Evolutionary conservation across 306 rosid species (phyloP), one percentile per base, ranked within the genome.

Genomic region (Begonia loranthoides): DNA sequence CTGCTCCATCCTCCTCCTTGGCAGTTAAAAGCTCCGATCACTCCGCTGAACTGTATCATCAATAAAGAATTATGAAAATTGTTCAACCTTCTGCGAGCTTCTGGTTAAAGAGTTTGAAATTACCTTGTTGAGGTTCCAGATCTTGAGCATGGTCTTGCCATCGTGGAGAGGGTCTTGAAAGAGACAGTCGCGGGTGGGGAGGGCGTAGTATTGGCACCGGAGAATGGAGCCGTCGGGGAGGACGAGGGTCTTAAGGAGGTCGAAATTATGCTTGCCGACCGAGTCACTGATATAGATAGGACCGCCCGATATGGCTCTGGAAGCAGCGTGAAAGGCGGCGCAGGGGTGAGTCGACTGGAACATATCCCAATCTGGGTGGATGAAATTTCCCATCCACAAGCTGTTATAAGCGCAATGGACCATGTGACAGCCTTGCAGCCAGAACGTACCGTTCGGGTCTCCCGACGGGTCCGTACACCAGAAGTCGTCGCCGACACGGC

Each of bases 381-480:
- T 86, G 58, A 90, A 86, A 21, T 90, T 90, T 0, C 95, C 95
- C 95, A 90, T 90, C 97, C 99, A 90, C 69, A 90, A 60, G 52
- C 95, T 86, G 47, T 86, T 86, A 65, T 82, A 90, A 1, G 99
- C 95, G 36, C 95, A 90, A 9, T 85, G 99, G 57, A 90, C 97
- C 97, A 90, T 90, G 75, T 90, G 97, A 17, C 97, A 90, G 3
- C 97, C 97, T 73, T 90, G 97, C 0, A 90, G 74, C 97, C 95
- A 90, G 70, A 72, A 85, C 33, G 95, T 85, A 13, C 97, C 95
- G 28, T 85, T 85, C 9, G 94, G 92, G 61, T 89, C 97, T 8
- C 97, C 97, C 0, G 79, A 82, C 0, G 94, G 87, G 41, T 90
- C 97, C 13, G 83, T 79, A 76, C 89, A 84, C 97, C 97, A 90